phyloP scores from a whole-genome alignment of 2,329 filamentous ascomycete genomes.

The Stenocarpella maydis region DNA sequence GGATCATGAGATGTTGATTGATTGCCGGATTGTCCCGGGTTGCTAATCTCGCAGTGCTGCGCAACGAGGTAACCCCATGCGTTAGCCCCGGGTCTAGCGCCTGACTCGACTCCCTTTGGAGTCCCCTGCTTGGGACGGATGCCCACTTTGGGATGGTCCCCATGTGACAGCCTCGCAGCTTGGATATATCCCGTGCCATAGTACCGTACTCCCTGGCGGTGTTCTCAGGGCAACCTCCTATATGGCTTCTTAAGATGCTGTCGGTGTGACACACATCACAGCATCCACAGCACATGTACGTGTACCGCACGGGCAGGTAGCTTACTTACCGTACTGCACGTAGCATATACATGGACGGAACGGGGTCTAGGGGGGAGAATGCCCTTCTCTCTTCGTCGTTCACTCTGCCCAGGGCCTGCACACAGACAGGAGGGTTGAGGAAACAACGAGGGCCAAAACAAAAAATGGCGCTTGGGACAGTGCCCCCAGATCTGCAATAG shows the following conservation, averaged over 20 bases:
- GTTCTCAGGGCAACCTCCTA: neutral
- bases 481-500: slow-evolving; percentile 24
- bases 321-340: neutral
- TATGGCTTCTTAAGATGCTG: neutral
- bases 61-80: neutral
- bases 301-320: neutral
- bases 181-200: neutral
- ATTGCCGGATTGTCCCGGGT: neutral
- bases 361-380: neutral
- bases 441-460: neutral
- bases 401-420: too few species aligned
- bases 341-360: neutral
- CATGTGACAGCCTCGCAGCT: neutral
- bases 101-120: neutral
- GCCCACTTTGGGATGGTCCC: neutral
- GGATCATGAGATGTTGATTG: neutral
- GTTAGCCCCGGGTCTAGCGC: neutral
- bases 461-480: neutral
- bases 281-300: neutral
- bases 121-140: too few species aligned
- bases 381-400: neutral
- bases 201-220: neutral
- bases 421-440: too few species aligned
- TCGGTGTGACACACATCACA: neutral
- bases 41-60: neutral